Evolutionary conservation across 129 eudicot genomes (phyloP), one percentile per base, ranked within the genome.

Genomic region (Artemisia annua): DNA sequence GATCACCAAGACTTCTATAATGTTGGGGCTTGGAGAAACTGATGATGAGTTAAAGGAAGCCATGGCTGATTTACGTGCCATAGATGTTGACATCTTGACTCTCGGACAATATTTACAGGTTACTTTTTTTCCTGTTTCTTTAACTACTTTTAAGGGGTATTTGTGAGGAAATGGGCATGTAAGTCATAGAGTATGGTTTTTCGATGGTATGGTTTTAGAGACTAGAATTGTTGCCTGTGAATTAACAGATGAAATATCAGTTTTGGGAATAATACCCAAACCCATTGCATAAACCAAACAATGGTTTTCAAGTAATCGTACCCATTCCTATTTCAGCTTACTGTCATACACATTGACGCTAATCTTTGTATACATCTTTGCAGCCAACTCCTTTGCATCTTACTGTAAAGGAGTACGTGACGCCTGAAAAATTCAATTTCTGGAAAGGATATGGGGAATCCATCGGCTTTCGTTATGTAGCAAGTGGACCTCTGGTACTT

Each of bases 21-120:
- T 93, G 98, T 66, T 93, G 87, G 98, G 98, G 63, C 98, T 93
- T 55, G 98, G 98, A 76, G 98, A 93, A 84, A 77, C 89, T 52
- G 98, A 93, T 77, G 97, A 93, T 28, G 98, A 93, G 76, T 68
- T 89, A 67, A 89, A 89, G 87, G 85, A 87, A 93, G 74, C 98
- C 50, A 93, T 93, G 98, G 89, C 89, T 72, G 92, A 93, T 87
- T 80, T 93, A 28, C 86, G 98, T 81, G 91, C 96, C 70, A 89
- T 93, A 19, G 95, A 81, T 48, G 96, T 93, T 63, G 98, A 93
- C 76, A 93, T 93, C 71, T 82, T 93, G 86, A 89, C 98, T 4
- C 96, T 90, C 11, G 98, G 98, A 61, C 98, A 94, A 65, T 94
- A 94, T 83, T 78, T 94, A 80, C 98, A 94, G 96, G 98, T 79